Evolutionary conservation across 1,284 basidiomycete species (phyloP).

Genomic region (Puccinia brachypodii): DNA sequence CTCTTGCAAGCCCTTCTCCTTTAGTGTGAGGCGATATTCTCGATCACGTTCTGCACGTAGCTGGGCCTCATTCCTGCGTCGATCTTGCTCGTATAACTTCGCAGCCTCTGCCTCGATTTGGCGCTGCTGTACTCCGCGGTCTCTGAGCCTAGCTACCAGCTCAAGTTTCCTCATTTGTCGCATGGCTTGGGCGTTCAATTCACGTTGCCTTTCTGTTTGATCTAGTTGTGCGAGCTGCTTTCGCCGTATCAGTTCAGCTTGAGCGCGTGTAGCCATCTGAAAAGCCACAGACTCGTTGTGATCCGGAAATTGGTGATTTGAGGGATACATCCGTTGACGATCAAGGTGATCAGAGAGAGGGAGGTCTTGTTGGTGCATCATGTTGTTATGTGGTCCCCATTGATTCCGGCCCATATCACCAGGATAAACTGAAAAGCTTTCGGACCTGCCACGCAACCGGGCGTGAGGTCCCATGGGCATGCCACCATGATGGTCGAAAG

Average conservation of each 20-base stretch:
- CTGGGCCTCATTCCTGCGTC: constrained; percentile 8
- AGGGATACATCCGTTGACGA: background rate
- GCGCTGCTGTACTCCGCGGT: constrained; percentile 26
- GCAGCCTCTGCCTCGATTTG: constrained; percentile 36
- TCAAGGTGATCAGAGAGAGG: constrained; percentile 5
- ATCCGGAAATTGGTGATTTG: background rate
- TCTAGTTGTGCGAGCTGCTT: constrained; percentile 33
- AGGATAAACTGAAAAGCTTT: constrained; percentile 24
- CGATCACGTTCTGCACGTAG: constrained; percentile 21
- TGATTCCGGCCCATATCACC: constrained; percentile 8
- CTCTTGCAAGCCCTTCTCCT: constrained; percentile 44
- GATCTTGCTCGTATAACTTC: constrained; percentile 23
- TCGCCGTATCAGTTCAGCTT: constrained; percentile 40
- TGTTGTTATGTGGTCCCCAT: constrained; percentile 6
- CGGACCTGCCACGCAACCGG: constrained; percentile 20
- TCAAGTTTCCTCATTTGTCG: constrained; percentile 40
- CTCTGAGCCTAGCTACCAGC: constrained; percentile 15
- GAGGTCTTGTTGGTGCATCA: background rate
- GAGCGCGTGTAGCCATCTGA: constrained; percentile 31
- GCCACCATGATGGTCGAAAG: background rate
- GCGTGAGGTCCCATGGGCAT: background rate
- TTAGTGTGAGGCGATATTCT: constrained; percentile 38
- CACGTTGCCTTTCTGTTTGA: background rate
- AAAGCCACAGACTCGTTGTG: background rate
- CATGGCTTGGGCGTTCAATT: constrained; percentile 15